Base-by-base conservation (phyloP, 140 eudicot genomes). In the Erigeron philadelphicus region DNA sequence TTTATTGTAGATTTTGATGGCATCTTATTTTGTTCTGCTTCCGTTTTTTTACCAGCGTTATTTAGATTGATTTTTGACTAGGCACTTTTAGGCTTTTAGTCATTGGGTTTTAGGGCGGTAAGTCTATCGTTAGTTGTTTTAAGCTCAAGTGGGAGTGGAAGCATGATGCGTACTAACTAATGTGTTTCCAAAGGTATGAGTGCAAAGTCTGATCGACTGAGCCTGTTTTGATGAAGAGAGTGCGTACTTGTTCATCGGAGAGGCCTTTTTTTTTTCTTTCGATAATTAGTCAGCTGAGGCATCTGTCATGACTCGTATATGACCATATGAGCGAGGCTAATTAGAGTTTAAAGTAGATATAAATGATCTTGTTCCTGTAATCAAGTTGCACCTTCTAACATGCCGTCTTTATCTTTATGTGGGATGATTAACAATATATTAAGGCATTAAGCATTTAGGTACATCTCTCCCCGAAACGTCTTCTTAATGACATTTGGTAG, bases 361-460 rank as follows among this genome's bases (percentile, higher is more conserved):
- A 21, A 25, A 56, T 6, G 66, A n/a, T 25, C 19, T 12, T 56
- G 25, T 12, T 56, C 54, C 25, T 67, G 40, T 75, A 31, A 67
- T 75, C 54, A 46, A 18, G 19, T 31, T 35, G 52, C 18, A 68
- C 43, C 15, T 67, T 40, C 23, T 47, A 42, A 75, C 65, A 68
- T 63, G 49, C 57, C 17, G 9, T 46, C 55, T 75, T 61, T 68
- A 12, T 75, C 67, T 67, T 19, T 57, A 42, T 15, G 38, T 31
- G 38, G 67, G 64, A 68, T 9, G 45, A 64, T 74, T 45, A 41
- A n/a, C 64, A 63, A 12, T 47, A 68, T 42, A 75, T 67, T 70
- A 66, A 44, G 72, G 48, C 42, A 75, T 67, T 70, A 66, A 44
- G 72, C 58, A 42, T 65, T 65, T 25, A 49, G 19, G 44, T 73